Evolutionary conservation across 192 early-diverging fungal species (phyloP).

Genomic region (Umbelopsis isabellina): DNA sequence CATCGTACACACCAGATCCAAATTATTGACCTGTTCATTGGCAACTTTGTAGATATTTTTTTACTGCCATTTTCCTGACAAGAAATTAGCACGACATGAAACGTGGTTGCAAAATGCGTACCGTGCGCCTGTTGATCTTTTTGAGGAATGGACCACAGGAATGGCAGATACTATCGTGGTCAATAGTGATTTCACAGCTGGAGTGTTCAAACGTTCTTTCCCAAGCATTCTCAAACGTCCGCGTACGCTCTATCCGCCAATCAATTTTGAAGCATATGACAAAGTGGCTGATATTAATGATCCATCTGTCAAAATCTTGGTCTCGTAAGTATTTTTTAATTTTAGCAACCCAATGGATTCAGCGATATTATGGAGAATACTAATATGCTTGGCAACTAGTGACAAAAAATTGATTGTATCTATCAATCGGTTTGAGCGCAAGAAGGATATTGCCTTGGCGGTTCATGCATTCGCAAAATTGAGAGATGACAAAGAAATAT

Average conservation of each 20-base stretch:
- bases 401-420: conserved; percentile 63
- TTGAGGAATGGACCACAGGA: conserved; percentile 87
- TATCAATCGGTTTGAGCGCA: conserved; percentile 96
- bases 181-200: conserved; percentile 87
- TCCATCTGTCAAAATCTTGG: conserved; percentile 55
- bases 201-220: conserved; percentile 75
- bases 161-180: conserved; percentile 92
- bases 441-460: conserved; percentile 86
- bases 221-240: conserved; percentile 61
- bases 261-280: conserved; percentile 77
- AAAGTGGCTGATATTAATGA: conserved; percentile 54
- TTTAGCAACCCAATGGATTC: not conserved
- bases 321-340: conserved; percentile 31
- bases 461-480: conserved; percentile 72
- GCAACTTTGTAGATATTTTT: conserved; percentile 72
- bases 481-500: conserved; percentile 22
- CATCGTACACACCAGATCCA: not conserved
- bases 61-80: conserved; percentile 97
- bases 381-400: conserved; percentile 20
- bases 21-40: not conserved
- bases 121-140: conserved; percentile 76
- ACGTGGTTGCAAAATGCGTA: conserved; percentile 70
- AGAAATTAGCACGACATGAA: conserved; percentile 71
- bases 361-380: not conserved
- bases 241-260: conserved; percentile 82